Conservation (phyloP, 2,329 filamentous ascomycete species). For the Paecilomyces formosus region DNA sequence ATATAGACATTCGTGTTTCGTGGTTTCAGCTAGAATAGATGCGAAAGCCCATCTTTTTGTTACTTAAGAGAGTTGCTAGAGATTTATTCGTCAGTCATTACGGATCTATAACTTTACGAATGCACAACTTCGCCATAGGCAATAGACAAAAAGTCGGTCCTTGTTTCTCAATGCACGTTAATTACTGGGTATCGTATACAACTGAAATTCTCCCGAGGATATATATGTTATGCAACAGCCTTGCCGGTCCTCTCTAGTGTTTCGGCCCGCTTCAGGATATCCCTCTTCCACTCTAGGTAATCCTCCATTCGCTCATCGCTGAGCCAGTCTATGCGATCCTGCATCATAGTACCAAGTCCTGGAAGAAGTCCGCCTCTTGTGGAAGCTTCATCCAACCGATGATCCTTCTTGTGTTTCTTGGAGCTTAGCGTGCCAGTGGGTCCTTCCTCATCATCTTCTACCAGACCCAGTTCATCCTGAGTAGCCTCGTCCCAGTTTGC, state of each 20-base stretch:
- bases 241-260: conserved; percentile 17
- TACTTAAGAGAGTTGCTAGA: neutral
- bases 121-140: neutral
- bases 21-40: neutral
- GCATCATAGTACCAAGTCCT: conserved; percentile 45
- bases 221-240: neutral
- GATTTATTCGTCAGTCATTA: neutral
- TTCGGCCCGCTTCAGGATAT: conserved; percentile 31
- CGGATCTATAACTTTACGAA: neutral
- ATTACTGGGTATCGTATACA: neutral
- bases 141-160: neutral
- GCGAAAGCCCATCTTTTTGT: neutral
- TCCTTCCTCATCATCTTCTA: conserved; percentile 28
- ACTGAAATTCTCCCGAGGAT: neutral
- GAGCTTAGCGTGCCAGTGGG: conserved; percentile 13
- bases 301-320: conserved; percentile 36
- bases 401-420: conserved; percentile 17
- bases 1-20: neutral
- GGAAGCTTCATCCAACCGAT: conserved; percentile 10
- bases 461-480: conserved; percentile 26
- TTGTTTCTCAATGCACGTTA: neutral
- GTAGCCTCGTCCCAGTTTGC: conserved; percentile 24
- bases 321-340: conserved; percentile 40
- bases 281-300: conserved; percentile 37
- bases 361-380: conserved; percentile 32